Evolutionary conservation across 2,329 filamentous ascomycete genomes (phyloP), one percentile per base, ranked within the genome.

Genomic region (Incumbomyces delicatus): DNA sequence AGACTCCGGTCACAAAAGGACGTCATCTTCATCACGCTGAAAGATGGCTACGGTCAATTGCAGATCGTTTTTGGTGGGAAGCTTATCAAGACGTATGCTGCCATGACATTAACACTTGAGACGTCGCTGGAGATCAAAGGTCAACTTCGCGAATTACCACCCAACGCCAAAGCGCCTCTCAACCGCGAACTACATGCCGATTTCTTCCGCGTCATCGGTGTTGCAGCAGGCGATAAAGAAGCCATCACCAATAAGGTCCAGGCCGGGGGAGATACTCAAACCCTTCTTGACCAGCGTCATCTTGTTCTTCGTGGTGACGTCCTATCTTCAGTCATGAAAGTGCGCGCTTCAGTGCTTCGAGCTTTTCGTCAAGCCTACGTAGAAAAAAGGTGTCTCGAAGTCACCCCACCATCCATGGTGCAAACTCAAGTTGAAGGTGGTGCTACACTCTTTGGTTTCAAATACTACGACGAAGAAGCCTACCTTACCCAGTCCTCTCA

Each of bases 401-500:
- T 95, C 53, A 84, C 82, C 41, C 89, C 89, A 11, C 89, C 89
- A 1, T 87, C 87, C 29, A 82, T 94, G 66, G 92, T 95, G 50
- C 92, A 94, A 72, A 96, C 90, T 14, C 85, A 95, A 70, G 86
- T 94, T 61, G 89, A 96, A 69, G 89, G 89, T 55, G 89, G 89
- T 47, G 80, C 85, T 58, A 95, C 89, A 2, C 80, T 96, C 32
- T 96, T 95, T 77, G 80, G 79, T 50, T 85, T 94, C 60, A 75
- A 85, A 61, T 94, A 92, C 74, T 95, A 95, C 68, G 83, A 81
- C 57, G 85, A 95, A 67, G 78, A 83, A 57, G 85, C 92, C 50
- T 98, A 89, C 72, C 80, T 98, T 53, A 96, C 92, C 3, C 92
- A 98, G 70, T 95, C 89, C 2, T 94, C 87, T 30, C 92, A 98